Conservation (phyloP, 179 eudicot genomes). For the Actinidia arguta region DNA sequence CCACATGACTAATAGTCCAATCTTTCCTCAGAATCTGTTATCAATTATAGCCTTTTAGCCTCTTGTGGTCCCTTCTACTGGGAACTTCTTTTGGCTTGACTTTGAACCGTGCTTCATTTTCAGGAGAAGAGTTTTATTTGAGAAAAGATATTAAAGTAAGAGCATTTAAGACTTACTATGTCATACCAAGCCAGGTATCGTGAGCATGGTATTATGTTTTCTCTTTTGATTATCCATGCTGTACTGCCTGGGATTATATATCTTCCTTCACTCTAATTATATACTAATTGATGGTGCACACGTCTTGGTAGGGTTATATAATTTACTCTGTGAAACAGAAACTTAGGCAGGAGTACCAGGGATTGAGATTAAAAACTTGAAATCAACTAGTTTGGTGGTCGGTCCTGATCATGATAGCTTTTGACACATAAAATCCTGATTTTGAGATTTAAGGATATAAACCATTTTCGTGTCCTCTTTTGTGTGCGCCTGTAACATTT, state of each 20-base stretch:
- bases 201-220: neutral
- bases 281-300: neutral
- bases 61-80: slow-evolving; percentile 7
- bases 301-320: slow-evolving; percentile 71
- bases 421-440: neutral
- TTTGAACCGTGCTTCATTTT: slow-evolving; percentile 8
- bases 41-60: neutral
- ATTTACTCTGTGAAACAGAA: slow-evolving; percentile 77
- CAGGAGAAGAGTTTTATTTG: slow-evolving; percentile 80
- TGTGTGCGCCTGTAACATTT: neutral
- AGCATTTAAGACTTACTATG: slow-evolving; percentile 86
- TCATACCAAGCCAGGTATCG: slow-evolving; percentile 84
- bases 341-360: slow-evolving; percentile 83
- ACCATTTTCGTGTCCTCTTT: neutral
- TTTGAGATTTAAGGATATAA: neutral
- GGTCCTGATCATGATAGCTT: slow-evolving; percentile 29
- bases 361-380: slow-evolving; percentile 77
- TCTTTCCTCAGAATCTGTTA: no score
- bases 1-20: no score
- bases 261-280: neutral
- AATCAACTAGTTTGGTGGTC: slow-evolving; percentile 85
- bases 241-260: neutral
- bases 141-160: slow-evolving; percentile 86
- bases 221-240: neutral
- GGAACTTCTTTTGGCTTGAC: neutral